A percentile compares a stretch with the other conserved stretches of the same genome.
phyloP scores from a whole-genome alignment of 345 rosid genomes.

The Sisymbrium altissimum region DNA sequence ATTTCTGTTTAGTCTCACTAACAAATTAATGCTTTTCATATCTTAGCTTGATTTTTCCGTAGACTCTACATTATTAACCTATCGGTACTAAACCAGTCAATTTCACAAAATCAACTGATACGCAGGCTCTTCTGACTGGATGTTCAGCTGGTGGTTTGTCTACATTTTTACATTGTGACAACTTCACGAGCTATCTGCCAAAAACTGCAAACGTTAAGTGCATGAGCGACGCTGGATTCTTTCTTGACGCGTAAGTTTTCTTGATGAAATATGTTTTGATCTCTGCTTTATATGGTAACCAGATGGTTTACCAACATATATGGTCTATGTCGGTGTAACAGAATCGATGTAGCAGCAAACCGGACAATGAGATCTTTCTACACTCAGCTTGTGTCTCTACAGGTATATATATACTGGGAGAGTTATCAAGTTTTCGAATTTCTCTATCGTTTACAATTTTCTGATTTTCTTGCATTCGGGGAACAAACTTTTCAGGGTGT shows the following conservation, averaged over 20 bases:
- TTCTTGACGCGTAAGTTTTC: slow-evolving; percentile 66
- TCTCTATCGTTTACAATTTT: neutral
- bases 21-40: neutral
- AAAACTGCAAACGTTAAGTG: slow-evolving; percentile 69
- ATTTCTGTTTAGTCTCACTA: neutral
- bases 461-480: neutral
- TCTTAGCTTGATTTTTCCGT: no score
- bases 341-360: slow-evolving; percentile 63
- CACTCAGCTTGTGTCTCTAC: slow-evolving; percentile 52
- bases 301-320: neutral
- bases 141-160: slow-evolving; percentile 99
- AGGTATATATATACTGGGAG: slow-evolving; percentile 43
- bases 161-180: slow-evolving; percentile 71
- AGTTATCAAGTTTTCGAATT: neutral
- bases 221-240: slow-evolving; percentile 96
- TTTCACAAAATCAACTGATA: neutral
- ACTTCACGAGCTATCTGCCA: slow-evolving; percentile 58
- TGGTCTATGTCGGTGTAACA: slow-evolving; percentile 33
- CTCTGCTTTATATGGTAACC: neutral
- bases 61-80: neutral
- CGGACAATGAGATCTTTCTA: slow-evolving; percentile 65
- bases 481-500: slow-evolving; percentile 51
- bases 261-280: neutral
- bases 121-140: slow-evolving; percentile 91
- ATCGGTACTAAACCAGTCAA: slow-evolving; percentile 4